A percentile compares a stretch with the other conserved stretches of the same genome.
Conservation (phyloP, 345 rosid species). For the Populus davidiana region DNA sequence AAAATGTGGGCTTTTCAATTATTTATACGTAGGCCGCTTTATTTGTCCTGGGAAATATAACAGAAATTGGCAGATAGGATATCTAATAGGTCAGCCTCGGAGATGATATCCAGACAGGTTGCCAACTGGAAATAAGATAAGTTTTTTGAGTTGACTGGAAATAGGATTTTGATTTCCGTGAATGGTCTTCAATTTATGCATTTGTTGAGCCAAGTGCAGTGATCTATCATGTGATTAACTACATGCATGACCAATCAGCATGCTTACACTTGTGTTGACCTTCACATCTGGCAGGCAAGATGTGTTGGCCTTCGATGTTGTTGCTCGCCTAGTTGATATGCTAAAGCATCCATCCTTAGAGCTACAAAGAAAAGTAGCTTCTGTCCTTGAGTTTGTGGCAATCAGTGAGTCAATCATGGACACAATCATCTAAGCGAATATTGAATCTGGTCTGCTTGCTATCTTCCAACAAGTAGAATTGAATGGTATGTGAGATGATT, state of each 20-base stretch:
- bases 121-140: background rate
- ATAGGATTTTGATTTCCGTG: background rate
- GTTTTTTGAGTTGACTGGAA: background rate
- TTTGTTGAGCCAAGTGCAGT: background rate
- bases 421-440: constrained; percentile 38
- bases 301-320: constrained; percentile 47
- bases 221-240: constrained; percentile 1
- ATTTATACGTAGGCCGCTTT: background rate
- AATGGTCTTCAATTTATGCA: background rate
- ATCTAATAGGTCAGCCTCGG: background rate
- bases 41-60: too few relatives aligned
- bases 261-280: constrained; percentile 16
- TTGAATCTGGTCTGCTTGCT: constrained; percentile 55
- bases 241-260: constrained; percentile 1
- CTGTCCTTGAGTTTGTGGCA: constrained; percentile 59
- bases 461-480: constrained; percentile 56
- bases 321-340: constrained; percentile 55
- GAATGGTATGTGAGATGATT: constrained; percentile 41
- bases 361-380: constrained; percentile 67
- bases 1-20: background rate
- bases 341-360: constrained; percentile 50
- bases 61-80: background rate
- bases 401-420: constrained; percentile 43
- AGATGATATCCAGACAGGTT: background rate
- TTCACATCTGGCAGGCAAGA: constrained; percentile 41